phyloP scores from a whole-genome alignment of 2,329 filamentous ascomycete species.

The Eutypa lata region DNA sequence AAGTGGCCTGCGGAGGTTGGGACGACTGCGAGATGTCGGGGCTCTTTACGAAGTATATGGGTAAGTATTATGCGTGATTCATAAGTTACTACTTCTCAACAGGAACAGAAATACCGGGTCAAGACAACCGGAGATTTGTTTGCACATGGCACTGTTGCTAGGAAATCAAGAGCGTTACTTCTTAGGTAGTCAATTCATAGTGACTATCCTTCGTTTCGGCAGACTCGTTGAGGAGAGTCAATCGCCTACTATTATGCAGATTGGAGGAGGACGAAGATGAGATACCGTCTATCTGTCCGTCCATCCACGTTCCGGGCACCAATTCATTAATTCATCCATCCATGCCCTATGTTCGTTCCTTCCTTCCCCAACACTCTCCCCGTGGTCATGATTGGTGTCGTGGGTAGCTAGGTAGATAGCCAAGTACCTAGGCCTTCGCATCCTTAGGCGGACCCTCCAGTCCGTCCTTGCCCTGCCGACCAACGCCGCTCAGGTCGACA shows the following conservation, averaged over 20 bases:
- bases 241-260: background rate
- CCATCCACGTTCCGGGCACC: background rate
- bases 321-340: too few relatives aligned
- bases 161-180: background rate
- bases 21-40: too few relatives aligned
- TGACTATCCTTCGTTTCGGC: background rate
- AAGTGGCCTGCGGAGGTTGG: too few relatives aligned
- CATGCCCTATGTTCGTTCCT: too few relatives aligned
- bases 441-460: slow-evolving; percentile 57
- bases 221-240: background rate
- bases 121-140: too few relatives aligned
- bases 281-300: background rate
- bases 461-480: slow-evolving; percentile 60
- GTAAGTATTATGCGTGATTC: too few relatives aligned
- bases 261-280: background rate
- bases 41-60: too few relatives aligned
- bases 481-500: slow-evolving; percentile 57
- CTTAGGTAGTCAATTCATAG: background rate
- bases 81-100: too few relatives aligned
- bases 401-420: too few relatives aligned
- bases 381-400: background rate
- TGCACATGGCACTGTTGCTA: too few relatives aligned
- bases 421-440: slow-evolving; percentile 44
- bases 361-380: too few relatives aligned
- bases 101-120: too few relatives aligned